Evolutionary conservation across 139 green algal genomes (phyloP).

Genomic region (Haematococcus lacustris): DNA sequence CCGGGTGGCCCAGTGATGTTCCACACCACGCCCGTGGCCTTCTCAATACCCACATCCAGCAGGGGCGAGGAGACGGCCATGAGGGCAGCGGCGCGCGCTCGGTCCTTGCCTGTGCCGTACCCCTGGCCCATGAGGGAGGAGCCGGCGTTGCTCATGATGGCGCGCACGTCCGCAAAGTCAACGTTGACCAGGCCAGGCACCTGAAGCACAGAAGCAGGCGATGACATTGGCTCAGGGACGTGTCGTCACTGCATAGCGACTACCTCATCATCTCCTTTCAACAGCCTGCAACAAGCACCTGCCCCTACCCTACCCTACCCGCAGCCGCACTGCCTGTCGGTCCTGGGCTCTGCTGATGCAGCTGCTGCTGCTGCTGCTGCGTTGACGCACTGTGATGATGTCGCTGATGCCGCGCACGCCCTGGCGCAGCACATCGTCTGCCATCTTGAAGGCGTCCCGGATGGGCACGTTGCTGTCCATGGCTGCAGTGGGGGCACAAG

Average conservation of each 20-base stretch:
- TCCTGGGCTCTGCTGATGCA: no score
- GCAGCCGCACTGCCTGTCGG: no score
- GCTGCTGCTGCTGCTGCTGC: not conserved
- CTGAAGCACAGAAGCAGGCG: no score
- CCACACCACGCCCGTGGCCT: constrained; percentile 94
- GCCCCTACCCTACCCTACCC: no score
- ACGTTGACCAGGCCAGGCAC: constrained; percentile 92
- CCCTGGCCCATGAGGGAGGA: constrained; percentile 84
- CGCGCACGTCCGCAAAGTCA: constrained; percentile 94
- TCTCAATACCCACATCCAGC: constrained; percentile 86
- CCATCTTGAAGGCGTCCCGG: constrained; percentile 83
- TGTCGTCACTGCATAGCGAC: no score
- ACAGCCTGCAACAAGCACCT: no score
- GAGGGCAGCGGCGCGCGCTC: constrained; percentile 55
- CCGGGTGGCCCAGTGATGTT: constrained; percentile 91
- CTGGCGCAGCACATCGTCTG: constrained; percentile 84
- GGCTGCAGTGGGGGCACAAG: no score
- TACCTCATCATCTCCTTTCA: no score
- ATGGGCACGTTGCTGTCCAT: constrained; percentile 67
- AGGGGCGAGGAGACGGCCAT: constrained; percentile 77
- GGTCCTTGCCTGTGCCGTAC: constrained; percentile 51
- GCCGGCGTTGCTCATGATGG: constrained; percentile 76
- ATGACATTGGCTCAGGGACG: no score
- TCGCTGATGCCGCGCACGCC: constrained; percentile 91
- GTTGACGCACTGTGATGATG: constrained; percentile 85